Percentiles rank a stretch among this genome's conserved stretches.
Conservation (phyloP, 768 basidiomycete species). For the Sarcodon sp. region DNA sequence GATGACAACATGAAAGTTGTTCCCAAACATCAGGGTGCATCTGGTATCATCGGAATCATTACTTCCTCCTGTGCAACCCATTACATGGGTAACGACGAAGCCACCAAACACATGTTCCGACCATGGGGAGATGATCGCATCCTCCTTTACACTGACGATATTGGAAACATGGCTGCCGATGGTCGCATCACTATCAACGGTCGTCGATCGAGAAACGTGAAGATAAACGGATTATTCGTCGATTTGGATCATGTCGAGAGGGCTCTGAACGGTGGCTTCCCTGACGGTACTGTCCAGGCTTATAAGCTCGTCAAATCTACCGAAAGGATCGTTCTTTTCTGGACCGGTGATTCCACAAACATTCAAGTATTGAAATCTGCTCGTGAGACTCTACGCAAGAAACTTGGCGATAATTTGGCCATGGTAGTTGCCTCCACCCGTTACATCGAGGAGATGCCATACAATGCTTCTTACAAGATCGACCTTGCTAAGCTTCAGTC, state of each 20-base stretch:
- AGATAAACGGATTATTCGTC: constrained; percentile 16
- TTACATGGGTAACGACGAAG: constrained; percentile 15
- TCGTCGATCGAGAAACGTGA: constrained; percentile 17
- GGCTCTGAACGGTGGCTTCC: constrained; percentile 13
- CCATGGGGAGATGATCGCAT: constrained; percentile 11
- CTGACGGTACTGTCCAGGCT: constrained; percentile 8
- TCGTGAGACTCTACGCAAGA: constrained; percentile 10
- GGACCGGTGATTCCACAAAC: constrained; percentile 8
- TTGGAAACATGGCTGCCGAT: constrained; percentile 15
- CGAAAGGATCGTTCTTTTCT: constrained; percentile 16
- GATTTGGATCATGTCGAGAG: constrained; percentile 17
- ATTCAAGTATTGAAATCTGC: constrained; percentile 11
- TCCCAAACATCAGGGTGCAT: constrained; percentile 11
- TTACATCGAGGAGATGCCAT: constrained; percentile 15
- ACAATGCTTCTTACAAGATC: constrained; percentile 18
- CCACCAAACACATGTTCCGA: constrained; percentile 17
- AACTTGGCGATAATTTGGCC: constrained; percentile 9
- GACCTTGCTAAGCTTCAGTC: constrained; percentile 16
- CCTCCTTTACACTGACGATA: constrained; percentile 17
- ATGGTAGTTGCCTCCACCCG: constrained; percentile 14
- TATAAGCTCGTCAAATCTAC: constrained; percentile 18
- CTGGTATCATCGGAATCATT: constrained; percentile 16
- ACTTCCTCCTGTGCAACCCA: constrained; percentile 15
- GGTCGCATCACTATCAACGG: constrained; percentile 15
- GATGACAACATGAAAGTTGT: constrained; percentile 12